phyloP scores from a whole-genome alignment of 306 rosid genomes.

The Lathyrus sativus region DNA sequence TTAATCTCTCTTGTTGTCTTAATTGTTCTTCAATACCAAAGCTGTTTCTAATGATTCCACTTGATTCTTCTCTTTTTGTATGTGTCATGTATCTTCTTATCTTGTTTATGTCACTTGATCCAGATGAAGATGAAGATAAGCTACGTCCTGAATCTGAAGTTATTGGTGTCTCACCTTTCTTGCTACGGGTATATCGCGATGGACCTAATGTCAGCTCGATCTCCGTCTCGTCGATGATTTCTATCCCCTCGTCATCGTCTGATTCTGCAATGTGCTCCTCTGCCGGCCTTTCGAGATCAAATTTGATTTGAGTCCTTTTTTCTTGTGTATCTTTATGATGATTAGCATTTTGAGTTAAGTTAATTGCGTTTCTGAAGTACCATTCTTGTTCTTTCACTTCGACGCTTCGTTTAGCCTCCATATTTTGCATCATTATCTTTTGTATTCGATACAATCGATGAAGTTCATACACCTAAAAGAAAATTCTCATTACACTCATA shows the following conservation, averaged over 20 bases:
- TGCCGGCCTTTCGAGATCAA: constrained; percentile 71
- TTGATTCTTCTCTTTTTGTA: constrained; percentile 42
- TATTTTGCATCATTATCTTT: constrained; percentile 72
- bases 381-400: constrained; percentile 49
- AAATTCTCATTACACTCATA: neutral
- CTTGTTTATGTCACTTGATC: constrained; percentile 73
- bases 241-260: constrained; percentile 39
- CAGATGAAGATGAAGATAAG: constrained; percentile 83
- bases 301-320: constrained; percentile 43
- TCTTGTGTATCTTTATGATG: constrained; percentile 34
- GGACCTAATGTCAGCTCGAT: constrained; percentile 90
- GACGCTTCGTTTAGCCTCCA: constrained; percentile 44
- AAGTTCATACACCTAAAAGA: constrained; percentile 74
- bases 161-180: constrained; percentile 55
- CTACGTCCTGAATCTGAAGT: constrained; percentile 76
- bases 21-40: constrained; percentile 55
- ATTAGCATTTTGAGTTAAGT: constrained; percentile 48
- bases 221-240: constrained; percentile 73
- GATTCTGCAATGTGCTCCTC: constrained; percentile 53
- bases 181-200: constrained; percentile 63
- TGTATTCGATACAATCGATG: constrained; percentile 83
- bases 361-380: constrained; percentile 49
- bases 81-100: constrained; percentile 36
- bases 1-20: constrained; percentile 66
- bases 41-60: constrained; percentile 45